A percentile compares a stretch with the other conserved stretches of the same genome.
These are phyloP conservation scores for Plenodomus biglobosus DNA, from an alignment of 2,329 filamentous ascomycete genomes.

Conservation along the genomic window DNA sequence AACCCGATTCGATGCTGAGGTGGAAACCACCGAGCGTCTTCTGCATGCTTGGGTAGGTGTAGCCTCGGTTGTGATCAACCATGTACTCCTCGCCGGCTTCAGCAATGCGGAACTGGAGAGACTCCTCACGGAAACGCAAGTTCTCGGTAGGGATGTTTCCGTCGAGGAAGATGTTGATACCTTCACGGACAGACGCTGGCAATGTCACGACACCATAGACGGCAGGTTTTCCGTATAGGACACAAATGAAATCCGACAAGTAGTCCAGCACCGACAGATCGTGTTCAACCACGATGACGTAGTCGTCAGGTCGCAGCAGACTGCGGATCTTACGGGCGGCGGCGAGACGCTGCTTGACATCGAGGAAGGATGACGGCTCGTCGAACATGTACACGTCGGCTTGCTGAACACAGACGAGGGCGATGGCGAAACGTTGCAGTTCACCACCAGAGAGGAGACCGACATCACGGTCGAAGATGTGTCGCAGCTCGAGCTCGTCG, in stretches of 20 bases:
- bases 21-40: constrained; percentile 91
- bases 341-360: constrained; percentile 97
- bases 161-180: constrained; percentile 99
- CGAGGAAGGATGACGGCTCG: constrained; percentile 96
- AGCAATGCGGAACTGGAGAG: constrained; percentile 89
- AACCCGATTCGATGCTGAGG: constrained; percentile 75
- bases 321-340: constrained; percentile 91
- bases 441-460: constrained; percentile 92
- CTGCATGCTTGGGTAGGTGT: constrained; percentile 85
- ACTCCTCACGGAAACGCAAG: constrained; percentile 95
- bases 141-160: constrained; percentile 98
- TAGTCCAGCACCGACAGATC: constrained; percentile 98
- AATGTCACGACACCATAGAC: constrained; percentile 98
- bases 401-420: constrained; percentile 90
- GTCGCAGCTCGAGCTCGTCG: constrained; percentile 79
- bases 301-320: constrained; percentile 83
- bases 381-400: constrained; percentile 99
- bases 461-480: constrained; percentile 91
- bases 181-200: constrained; percentile 93
- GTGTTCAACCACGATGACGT: constrained; percentile 98
- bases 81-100: constrained; percentile 88
- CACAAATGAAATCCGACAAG: constrained; percentile 96
- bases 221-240: constrained; percentile 92
- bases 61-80: constrained; percentile 79
- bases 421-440: constrained; percentile 96